phyloP scores from a whole-genome alignment of 495 filamentous ascomycete genomes.

The Delitschia confertaspora region DNA sequence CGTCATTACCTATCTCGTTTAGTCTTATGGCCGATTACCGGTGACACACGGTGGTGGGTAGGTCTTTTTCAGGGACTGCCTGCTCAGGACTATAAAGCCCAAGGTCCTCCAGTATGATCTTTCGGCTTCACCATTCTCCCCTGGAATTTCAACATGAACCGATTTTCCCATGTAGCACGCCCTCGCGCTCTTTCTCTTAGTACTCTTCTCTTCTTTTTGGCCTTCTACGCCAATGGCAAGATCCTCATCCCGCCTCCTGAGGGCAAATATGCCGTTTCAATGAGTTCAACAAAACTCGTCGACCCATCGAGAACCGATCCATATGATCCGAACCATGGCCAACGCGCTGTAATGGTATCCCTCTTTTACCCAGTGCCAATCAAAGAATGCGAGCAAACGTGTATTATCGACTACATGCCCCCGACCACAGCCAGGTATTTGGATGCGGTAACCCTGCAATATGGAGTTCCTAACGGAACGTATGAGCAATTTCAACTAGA shows the following conservation, averaged over 20 bases:
- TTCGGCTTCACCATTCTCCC: too few species aligned
- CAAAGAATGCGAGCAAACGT: neutral
- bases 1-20: too few species aligned
- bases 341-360: slow-evolving; percentile 20
- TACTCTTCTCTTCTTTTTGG: too few species aligned
- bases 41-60: too few species aligned
- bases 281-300: slow-evolving; percentile 8
- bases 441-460: neutral
- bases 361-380: slow-evolving; percentile 17
- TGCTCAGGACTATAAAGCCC: too few species aligned
- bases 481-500: slow-evolving; percentile 6
- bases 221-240: too few species aligned
- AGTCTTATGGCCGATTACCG: too few species aligned
- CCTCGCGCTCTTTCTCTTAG: too few species aligned
- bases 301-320: slow-evolving; percentile 19
- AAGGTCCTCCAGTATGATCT: too few species aligned
- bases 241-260: slow-evolving; percentile 11
- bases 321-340: slow-evolving; percentile 13
- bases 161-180: too few species aligned
- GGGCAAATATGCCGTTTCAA: slow-evolving; percentile 7
- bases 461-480: slow-evolving; percentile 8
- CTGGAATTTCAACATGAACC: too few species aligned
- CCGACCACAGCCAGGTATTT: slow-evolving; percentile 6
- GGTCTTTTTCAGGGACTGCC: too few species aligned
- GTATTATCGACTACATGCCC: slow-evolving; percentile 10